Base-by-base conservation (phyloP, 495 filamentous ascomycete species). In the Penicillium paradoxum region DNA sequence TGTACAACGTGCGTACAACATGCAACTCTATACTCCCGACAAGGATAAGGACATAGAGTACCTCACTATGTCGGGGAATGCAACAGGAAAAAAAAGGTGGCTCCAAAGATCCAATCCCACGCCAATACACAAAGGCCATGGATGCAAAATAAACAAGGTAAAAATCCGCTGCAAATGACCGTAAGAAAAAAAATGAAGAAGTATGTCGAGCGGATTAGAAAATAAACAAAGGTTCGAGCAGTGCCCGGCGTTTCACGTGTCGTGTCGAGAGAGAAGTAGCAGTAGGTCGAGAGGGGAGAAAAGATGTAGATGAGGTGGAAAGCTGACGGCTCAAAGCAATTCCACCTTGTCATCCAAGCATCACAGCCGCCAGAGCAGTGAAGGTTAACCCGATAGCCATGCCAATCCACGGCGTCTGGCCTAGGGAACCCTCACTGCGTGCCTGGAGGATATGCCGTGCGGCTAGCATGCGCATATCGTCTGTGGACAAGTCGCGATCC, bases 331-430 rank as follows among this genome's bases (percentile, higher is more conserved):
- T 4, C 8, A 32, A 8, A 8, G 29, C 29, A 7, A 7, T 32
- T 8, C 9, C 2, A 3, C 6, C 10, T 2, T 32, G 10, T 43
- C 38, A 75, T 27, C 74, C 74, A 46, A 77, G 57, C 71, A 74
- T 75, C 24, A 74, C 70, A 9, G 74, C 74, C 11, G 74, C 68
- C 25, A 75, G 47, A 8, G 72, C 69, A 27, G 74, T 77, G 43
- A 66, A 75, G 19, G 71, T 73, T 45, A 77, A 45, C 22, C 74
- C 74, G 44, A 77, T 73, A 14, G 70, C 74, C 73, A 75, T 75
- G 21, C 74, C 74, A 45, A 74, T 73, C 74, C 74, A 77, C 27
- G 74, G 74, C 0, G 74, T 71, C 51, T 77, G 72, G 19, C 74
- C 74, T 0, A 77, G 60, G 9, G 67, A 70, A 24, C 74, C 74